Percentiles rank a stretch among this genome's conserved stretches.
Conservation (phyloP, 169 alveolate genomes). For the Cryptosporidium ubiquitum region DNA sequence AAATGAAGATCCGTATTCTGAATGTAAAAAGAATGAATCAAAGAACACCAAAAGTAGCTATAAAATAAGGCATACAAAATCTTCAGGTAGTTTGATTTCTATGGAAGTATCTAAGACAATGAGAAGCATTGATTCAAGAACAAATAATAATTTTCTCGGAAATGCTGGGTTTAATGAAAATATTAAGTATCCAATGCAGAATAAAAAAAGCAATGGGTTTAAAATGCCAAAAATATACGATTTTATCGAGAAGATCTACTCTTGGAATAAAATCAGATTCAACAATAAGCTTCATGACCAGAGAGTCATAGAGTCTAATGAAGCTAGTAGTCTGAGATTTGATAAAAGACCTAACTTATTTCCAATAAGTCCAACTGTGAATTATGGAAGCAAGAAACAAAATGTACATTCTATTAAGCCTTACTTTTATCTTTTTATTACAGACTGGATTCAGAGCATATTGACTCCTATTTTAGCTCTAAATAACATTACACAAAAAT, state of each 20-base stretch:
- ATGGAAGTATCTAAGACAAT: neutral
- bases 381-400: neutral
- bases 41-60: neutral
- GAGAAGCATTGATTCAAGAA: neutral
- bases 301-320: neutral
- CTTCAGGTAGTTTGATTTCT: constrained; percentile 12
- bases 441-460: constrained; percentile 49
- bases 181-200: neutral
- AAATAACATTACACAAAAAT: neutral
- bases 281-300: constrained; percentile 10
- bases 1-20: neutral
- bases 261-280: constrained; percentile 30
- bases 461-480: constrained; percentile 12
- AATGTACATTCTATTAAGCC: neutral
- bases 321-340: neutral
- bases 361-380: neutral
- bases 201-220: neutral
- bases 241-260: constrained; percentile 19
- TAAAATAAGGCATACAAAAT: constrained; percentile 19
- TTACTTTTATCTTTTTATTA: constrained; percentile 37
- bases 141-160: neutral
- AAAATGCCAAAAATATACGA: constrained; percentile 33
- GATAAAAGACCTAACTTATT: neutral
- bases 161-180: neutral
- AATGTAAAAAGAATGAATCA: neutral